Evolutionary conservation across 768 basidiomycete genomes (phyloP).

Genomic region (Mycena floridula): DNA sequence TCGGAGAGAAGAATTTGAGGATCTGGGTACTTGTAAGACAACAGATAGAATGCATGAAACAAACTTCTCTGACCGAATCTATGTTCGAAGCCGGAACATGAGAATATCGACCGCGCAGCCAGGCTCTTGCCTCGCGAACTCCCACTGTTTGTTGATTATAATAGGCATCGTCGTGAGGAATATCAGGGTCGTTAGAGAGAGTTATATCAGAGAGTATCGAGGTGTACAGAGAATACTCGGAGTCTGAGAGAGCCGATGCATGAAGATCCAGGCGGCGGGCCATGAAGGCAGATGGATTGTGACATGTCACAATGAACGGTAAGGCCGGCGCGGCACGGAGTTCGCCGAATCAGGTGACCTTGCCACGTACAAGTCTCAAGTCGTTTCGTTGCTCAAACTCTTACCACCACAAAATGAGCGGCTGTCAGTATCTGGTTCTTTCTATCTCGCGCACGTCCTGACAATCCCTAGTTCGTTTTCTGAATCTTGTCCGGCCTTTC

Average conservation of each 20-base stretch:
- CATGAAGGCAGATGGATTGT: neutral
- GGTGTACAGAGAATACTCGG: conserved; percentile 67
- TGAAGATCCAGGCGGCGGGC: conserved; percentile 35
- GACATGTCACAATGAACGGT: neutral
- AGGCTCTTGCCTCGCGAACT: conserved; percentile 64
- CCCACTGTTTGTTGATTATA: conserved; percentile 51
- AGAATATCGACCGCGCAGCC: conserved; percentile 68
- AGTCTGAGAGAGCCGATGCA: conserved; percentile 68
- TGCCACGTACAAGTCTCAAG: neutral
- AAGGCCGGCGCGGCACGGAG: too few relatives aligned
- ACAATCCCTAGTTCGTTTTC: conserved; percentile 71
- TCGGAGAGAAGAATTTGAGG: conserved; percentile 56
- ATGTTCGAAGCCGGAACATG: conserved; percentile 44
- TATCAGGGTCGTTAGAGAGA: conserved; percentile 23
- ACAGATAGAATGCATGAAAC: conserved; percentile 8
- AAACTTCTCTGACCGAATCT: conserved; percentile 53
- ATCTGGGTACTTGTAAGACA: conserved; percentile 36
- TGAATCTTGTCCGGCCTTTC: conserved; percentile 97
- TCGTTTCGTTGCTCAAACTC: neutral
- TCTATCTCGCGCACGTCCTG: conserved; percentile 5
- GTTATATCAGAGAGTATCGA: conserved; percentile 49
- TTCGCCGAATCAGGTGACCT: neutral
- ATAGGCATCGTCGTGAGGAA: conserved; percentile 35
- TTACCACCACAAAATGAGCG: conserved; percentile 58
- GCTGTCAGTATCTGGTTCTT: conserved; percentile 47